These are phyloP conservation scores for Cyclospora cayetanensis DNA, from an alignment of 169 alveolate genomes.

Conservation along the genomic window DNA sequence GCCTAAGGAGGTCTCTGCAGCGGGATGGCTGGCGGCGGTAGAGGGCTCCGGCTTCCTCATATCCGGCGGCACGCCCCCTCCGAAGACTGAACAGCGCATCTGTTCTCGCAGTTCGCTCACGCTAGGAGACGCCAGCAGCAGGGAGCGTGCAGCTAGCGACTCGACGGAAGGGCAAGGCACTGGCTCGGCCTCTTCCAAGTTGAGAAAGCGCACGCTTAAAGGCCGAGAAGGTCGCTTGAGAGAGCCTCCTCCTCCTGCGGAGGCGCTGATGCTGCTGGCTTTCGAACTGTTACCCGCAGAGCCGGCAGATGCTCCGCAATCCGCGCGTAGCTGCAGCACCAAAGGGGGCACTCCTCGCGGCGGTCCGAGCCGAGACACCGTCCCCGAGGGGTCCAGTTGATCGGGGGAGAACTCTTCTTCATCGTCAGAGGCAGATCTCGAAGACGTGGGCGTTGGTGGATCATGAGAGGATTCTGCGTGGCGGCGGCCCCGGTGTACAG, in stretches of 20 bases:
- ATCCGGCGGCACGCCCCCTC: background rate
- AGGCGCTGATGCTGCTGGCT: conserved; percentile 20
- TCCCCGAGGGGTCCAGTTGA: background rate
- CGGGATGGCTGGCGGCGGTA: background rate
- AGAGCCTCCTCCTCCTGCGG: background rate
- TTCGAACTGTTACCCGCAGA: background rate
- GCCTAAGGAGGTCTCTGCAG: conserved; percentile 4
- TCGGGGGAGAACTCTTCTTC: background rate
- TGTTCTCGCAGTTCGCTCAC: background rate
- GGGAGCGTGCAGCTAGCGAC: conserved; percentile 15
- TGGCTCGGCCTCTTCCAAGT: conserved; percentile 57
- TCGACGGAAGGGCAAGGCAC: conserved; percentile 36
- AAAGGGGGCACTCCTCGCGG: background rate
- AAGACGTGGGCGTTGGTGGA: background rate
- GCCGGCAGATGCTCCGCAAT: background rate
- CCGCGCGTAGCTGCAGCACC: background rate
- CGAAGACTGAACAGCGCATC: background rate
- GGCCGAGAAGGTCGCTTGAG: background rate
- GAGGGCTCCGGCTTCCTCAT: background rate
- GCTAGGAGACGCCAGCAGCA: conserved; percentile 30
- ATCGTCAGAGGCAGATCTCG: background rate
- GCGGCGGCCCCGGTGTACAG: too few relatives aligned
- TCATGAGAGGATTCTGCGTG: background rate
- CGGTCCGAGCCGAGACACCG: too few relatives aligned
- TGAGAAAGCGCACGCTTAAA: conserved; percentile 32